phyloP scores from a whole-genome alignment of 805 yeast species.

The Kodamaea nitidulidarum region DNA sequence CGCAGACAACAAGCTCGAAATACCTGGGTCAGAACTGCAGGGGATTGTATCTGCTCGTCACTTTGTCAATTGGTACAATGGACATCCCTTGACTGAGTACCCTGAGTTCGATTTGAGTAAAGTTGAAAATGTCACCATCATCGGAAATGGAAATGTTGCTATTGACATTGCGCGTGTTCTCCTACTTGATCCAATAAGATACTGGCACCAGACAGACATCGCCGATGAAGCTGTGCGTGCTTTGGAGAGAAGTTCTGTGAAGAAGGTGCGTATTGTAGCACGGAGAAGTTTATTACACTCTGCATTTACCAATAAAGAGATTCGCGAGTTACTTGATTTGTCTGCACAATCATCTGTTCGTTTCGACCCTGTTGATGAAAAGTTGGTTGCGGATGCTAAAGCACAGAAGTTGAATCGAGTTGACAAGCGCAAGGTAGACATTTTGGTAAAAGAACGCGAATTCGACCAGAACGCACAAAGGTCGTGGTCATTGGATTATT shows the following conservation, averaged over 20 bases:
- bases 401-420: slow-evolving; percentile 45
- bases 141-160: slow-evolving; percentile 98
- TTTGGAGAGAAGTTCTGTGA: slow-evolving; percentile 52
- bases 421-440: slow-evolving; percentile 60
- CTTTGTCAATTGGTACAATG: slow-evolving; percentile 96
- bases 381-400: slow-evolving; percentile 24
- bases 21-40: slow-evolving; percentile 57
- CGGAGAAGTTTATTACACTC: slow-evolving; percentile 82
- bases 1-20: slow-evolving; percentile 48
- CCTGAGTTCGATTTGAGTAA: slow-evolving; percentile 35
- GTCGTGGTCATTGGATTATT: slow-evolving; percentile 67
- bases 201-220: slow-evolving; percentile 73
- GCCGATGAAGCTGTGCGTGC: slow-evolving; percentile 52
- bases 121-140: slow-evolving; percentile 64
- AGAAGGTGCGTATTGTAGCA: slow-evolving; percentile 69
- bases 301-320: slow-evolving; percentile 89
- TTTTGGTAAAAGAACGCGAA: slow-evolving; percentile 29
- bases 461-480: slow-evolving; percentile 12
- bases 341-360: slow-evolving; percentile 43
- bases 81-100: slow-evolving; percentile 51
- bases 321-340: slow-evolving; percentile 75
- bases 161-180: slow-evolving; percentile 83
- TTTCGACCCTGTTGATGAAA: slow-evolving; percentile 36
- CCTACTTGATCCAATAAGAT: slow-evolving; percentile 49
- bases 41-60: slow-evolving; percentile 79